Evolutionary conservation across 805 yeast genomes (phyloP).

Genomic region (Candida pseudoglaebosa): DNA sequence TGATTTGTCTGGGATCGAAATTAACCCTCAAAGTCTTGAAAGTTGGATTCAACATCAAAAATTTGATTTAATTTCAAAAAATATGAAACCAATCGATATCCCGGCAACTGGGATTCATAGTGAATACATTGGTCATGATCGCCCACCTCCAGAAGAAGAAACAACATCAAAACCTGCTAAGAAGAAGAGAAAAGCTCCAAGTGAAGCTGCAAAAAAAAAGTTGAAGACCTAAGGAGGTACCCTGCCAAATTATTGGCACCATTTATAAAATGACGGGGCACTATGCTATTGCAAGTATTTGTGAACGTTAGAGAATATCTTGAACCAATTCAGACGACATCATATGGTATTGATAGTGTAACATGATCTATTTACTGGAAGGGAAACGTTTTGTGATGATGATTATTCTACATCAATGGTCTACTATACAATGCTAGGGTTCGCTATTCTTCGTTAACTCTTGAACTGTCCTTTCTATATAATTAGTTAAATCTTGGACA

Average conservation of each 20-base stretch:
- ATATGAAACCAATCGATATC: constrained; percentile 28
- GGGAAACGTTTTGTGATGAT: too few relatives aligned
- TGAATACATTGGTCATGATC: constrained; percentile 10
- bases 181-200: constrained; percentile 9
- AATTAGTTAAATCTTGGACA: too few relatives aligned
- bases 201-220: constrained; percentile 4
- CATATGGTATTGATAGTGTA: too few relatives aligned
- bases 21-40: constrained; percentile 38
- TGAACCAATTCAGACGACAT: too few relatives aligned
- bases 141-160: constrained; percentile 4
- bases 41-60: constrained; percentile 36
- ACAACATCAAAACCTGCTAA: constrained; percentile 2
- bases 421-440: too few relatives aligned
- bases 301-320: too few relatives aligned
- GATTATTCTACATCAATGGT: too few relatives aligned
- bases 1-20: constrained; percentile 30
- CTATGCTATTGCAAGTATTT: too few relatives aligned
- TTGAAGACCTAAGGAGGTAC: not conserved
- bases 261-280: too few relatives aligned
- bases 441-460: too few relatives aligned
- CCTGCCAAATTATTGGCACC: not conserved
- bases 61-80: constrained; percentile 29
- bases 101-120: constrained; percentile 3
- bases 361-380: too few relatives aligned
- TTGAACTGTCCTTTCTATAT: too few relatives aligned